Evolutionary conservation across 768 basidiomycete genomes (phyloP).

Genomic region (Amanita pallidorosea): DNA sequence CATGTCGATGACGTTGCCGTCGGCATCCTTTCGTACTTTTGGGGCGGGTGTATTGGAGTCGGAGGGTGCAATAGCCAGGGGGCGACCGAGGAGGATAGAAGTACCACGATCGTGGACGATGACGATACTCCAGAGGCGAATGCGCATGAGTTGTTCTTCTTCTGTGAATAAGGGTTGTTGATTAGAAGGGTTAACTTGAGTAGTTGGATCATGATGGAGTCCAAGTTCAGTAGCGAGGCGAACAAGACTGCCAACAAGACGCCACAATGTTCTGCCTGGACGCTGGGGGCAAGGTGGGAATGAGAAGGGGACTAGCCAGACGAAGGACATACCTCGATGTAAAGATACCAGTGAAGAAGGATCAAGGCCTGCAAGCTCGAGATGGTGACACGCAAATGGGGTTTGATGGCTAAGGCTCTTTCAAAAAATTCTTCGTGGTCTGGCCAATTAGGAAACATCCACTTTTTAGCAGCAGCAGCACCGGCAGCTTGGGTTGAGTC

Average conservation of each 20-base stretch:
- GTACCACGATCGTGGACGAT: slow-evolving; percentile 84
- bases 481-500: slow-evolving; percentile 22
- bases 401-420: slow-evolving; percentile 65
- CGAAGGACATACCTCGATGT: slow-evolving; percentile 55
- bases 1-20: slow-evolving; percentile 23
- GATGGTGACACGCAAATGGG: slow-evolving; percentile 74
- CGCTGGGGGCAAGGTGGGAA: slow-evolving; percentile 33
- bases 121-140: slow-evolving; percentile 78
- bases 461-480: slow-evolving; percentile 38
- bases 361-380: slow-evolving; percentile 78
- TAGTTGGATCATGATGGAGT: slow-evolving; percentile 75
- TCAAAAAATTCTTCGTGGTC: slow-evolving; percentile 81
- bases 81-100: slow-evolving; percentile 77
- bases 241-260: slow-evolving; percentile 76
- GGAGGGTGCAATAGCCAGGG: slow-evolving; percentile 72
- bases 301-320: not conserved
- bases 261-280: slow-evolving; percentile 85
- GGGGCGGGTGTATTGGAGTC: slow-evolving; percentile 78
- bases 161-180: slow-evolving; percentile 47
- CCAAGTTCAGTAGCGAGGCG: slow-evolving; percentile 77
- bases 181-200: slow-evolving; percentile 35
- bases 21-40: slow-evolving; percentile 20
- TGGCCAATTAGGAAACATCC: slow-evolving; percentile 66
- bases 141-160: slow-evolving; percentile 69
- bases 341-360: slow-evolving; percentile 81